These are phyloP conservation scores for Carex scoparia DNA, from an alignment of 176 grass and related monocot genomes.

Conservation along the genomic window DNA sequence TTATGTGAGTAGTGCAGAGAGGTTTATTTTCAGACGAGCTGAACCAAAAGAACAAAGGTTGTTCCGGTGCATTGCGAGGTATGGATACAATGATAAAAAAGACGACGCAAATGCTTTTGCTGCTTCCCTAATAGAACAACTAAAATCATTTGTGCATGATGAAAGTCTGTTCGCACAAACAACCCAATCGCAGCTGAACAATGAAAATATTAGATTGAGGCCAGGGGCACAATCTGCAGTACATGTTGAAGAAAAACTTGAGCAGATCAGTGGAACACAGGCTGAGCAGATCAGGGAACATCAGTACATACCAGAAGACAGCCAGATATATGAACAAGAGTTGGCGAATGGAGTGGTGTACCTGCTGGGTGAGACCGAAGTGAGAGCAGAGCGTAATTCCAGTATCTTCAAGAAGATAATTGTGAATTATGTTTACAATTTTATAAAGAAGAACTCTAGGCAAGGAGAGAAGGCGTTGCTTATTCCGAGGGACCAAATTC, in stretches of 20 bases:
- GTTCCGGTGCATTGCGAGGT: slow-evolving; percentile 63
- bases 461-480: slow-evolving; percentile 51
- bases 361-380: slow-evolving; percentile 61
- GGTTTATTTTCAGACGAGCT: slow-evolving; percentile 61
- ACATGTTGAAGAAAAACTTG: slow-evolving; percentile 40
- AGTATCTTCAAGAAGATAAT: slow-evolving; percentile 50
- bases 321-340: slow-evolving; percentile 43
- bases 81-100: slow-evolving; percentile 62
- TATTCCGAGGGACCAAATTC: slow-evolving; percentile 51
- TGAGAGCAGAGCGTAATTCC: slow-evolving; percentile 43
- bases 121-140: slow-evolving; percentile 29
- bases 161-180: slow-evolving; percentile 37
- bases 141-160: slow-evolving; percentile 54
- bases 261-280: slow-evolving; percentile 37
- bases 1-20: slow-evolving; percentile 36
- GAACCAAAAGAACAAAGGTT: slow-evolving; percentile 3
- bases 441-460: slow-evolving; percentile 56
- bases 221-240: background rate
- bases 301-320: slow-evolving; percentile 34
- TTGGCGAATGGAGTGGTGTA: slow-evolving; percentile 73
- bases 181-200: background rate
- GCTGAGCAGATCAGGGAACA: slow-evolving; percentile 30
- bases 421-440: slow-evolving; percentile 59
- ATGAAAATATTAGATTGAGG: slow-evolving; percentile 26
- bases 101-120: slow-evolving; percentile 52